phyloP scores from a whole-genome alignment of 2,329 filamentous ascomycete species.

The Hymenoscyphus scutula region DNA sequence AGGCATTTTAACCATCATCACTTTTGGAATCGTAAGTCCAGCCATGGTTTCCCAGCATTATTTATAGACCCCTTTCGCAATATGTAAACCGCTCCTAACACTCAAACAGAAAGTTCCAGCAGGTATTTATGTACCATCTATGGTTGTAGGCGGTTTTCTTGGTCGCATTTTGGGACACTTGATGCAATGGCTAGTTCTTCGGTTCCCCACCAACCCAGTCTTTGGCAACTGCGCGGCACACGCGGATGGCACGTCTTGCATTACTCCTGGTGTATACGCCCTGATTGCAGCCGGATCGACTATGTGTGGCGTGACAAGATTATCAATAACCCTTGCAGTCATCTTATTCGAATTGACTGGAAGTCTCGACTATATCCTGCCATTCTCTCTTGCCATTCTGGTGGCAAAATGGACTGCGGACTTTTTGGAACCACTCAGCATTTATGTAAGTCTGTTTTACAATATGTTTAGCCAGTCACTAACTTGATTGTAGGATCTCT shows the following conservation, averaged over 20 bases:
- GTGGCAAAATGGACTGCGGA: constrained; percentile 99
- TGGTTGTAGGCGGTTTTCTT: constrained; percentile 94
- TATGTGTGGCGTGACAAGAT: constrained; percentile 93
- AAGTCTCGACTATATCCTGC: constrained; percentile 89
- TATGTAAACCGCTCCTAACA: not conserved
- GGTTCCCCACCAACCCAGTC: constrained; percentile 66
- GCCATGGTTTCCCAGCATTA: not conserved
- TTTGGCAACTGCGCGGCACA: constrained; percentile 72
- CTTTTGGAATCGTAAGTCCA: constrained; percentile 75
- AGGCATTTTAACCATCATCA: constrained; percentile 80
- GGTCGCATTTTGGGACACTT: constrained; percentile 84
- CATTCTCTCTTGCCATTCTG: constrained; percentile 87
- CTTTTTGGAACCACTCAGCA: constrained; percentile 88
- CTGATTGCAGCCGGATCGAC: constrained; percentile 92
- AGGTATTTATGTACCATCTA: constrained; percentile 96
- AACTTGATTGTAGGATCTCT: constrained; percentile 61
- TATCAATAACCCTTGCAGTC: constrained; percentile 90
- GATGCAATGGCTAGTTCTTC: constrained; percentile 77
- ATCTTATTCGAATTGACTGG: constrained; percentile 96
- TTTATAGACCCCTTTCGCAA: not conserved
- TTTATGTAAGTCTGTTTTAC: constrained; percentile 62
- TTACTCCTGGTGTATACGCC: constrained; percentile 95
- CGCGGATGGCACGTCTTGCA: constrained; percentile 72
- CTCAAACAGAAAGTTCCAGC: constrained; percentile 76
- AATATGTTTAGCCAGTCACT: constrained; percentile 15